Evolutionary conservation across 306 rosid genomes (phyloP).

Genomic region (Biancaea sappan): DNA sequence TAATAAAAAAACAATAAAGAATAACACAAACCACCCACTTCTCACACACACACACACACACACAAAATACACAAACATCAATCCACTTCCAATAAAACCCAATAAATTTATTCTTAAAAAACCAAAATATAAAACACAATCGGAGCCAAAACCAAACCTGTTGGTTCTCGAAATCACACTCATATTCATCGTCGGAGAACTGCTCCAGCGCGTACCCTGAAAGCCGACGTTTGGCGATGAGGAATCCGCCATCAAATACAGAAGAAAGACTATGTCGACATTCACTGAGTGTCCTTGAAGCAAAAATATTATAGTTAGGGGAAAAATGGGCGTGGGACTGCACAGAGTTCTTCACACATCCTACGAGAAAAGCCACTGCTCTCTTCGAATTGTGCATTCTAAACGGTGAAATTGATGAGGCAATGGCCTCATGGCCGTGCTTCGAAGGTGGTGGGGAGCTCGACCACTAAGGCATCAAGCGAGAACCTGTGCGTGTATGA

Average conservation of each 20-base stretch:
- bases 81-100: slow-evolving; percentile 17
- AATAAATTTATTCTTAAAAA: neutral
- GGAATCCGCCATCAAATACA: slow-evolving; percentile 19
- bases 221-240: slow-evolving; percentile 44
- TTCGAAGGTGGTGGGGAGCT: neutral
- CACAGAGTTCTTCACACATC: slow-evolving; percentile 31
- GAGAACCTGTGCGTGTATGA: neutral
- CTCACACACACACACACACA: too few species aligned
- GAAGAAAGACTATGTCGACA: slow-evolving; percentile 34
- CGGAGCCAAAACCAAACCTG: slow-evolving; percentile 38
- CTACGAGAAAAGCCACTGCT: slow-evolving; percentile 32
- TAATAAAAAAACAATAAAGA: neutral
- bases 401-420: slow-evolving; percentile 28
- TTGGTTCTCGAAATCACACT: slow-evolving; percentile 64
- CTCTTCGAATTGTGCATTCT: slow-evolving; percentile 47
- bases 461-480: neutral
- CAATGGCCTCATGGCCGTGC: slow-evolving; percentile 30
- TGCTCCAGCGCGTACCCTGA: slow-evolving; percentile 66
- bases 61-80: neutral
- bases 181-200: slow-evolving; percentile 95
- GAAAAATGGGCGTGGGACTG: neutral
- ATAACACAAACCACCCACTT: neutral
- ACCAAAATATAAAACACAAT: neutral
- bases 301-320: neutral
- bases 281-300: slow-evolving; percentile 19